These are phyloP conservation scores for Yamadazyma triangularis DNA, from an alignment of 1,139 yeast species.

Conservation along the genomic window DNA sequence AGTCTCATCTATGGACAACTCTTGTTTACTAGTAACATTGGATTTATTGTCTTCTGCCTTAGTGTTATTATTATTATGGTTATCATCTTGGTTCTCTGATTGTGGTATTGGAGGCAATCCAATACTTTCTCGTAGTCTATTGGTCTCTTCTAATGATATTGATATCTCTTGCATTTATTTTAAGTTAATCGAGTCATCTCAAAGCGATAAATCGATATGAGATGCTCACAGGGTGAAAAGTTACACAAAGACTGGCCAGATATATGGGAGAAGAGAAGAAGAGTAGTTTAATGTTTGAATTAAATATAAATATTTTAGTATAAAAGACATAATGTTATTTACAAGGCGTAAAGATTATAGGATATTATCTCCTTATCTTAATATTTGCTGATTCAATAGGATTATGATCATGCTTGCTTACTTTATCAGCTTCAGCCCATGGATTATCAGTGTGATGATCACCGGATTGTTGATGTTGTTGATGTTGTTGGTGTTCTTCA, in stretches of 20 bases:
- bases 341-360: background rate
- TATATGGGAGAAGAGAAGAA: too few relatives aligned
- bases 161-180: conserved; percentile 27
- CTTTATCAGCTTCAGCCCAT: conserved; percentile 22
- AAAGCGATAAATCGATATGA: too few relatives aligned
- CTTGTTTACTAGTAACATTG: conserved; percentile 9
- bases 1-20: conserved; percentile 48
- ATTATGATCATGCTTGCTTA: conserved; percentile 17
- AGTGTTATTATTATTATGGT: background rate
- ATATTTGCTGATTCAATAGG: conserved; percentile 31
- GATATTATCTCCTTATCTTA: conserved; percentile 6
- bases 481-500: background rate
- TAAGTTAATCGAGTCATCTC: too few relatives aligned
- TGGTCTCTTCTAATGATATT: conserved; percentile 35
- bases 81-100: conserved; percentile 2
- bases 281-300: too few relatives aligned
- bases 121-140: conserved; percentile 26
- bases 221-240: too few relatives aligned
- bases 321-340: too few relatives aligned
- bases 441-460: background rate
- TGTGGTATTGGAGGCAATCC: conserved; percentile 28
- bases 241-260: too few relatives aligned
- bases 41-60: background rate
- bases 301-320: too few relatives aligned
- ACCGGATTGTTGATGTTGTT: background rate